Evolutionary conservation across 371 early-diverging fungal species (phyloP).

Genomic region (Coemansia linderi): DNA sequence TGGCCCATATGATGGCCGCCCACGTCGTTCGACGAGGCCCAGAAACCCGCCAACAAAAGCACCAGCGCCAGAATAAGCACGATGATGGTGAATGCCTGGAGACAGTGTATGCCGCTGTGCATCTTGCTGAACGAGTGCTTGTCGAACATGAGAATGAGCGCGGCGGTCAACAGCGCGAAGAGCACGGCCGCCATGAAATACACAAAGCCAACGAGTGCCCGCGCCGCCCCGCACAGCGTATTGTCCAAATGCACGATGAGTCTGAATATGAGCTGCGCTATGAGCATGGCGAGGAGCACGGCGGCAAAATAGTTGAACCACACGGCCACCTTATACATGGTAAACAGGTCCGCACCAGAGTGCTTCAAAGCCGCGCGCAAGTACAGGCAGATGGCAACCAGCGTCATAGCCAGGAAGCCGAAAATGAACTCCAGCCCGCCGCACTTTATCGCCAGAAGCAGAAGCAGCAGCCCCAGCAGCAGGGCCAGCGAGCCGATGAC

Average conservation of each 20-base stretch:
- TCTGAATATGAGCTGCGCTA: constrained; percentile 38
- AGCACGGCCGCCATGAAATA: constrained; percentile 21
- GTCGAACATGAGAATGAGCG: constrained; percentile 46
- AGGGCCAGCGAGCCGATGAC: constrained; percentile 38
- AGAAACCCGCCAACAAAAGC: constrained; percentile 18
- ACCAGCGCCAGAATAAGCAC: constrained; percentile 32
- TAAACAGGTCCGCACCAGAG: constrained; percentile 20
- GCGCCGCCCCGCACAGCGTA: constrained; percentile 31
- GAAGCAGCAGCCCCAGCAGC: constrained; percentile 28
- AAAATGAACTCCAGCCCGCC: constrained; percentile 41
- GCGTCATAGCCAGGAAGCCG: constrained; percentile 36
- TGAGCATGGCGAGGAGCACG: constrained; percentile 26
- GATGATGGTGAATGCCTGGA: constrained; percentile 43
- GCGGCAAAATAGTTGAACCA: constrained; percentile 50
- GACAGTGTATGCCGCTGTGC: constrained; percentile 41
- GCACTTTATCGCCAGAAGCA: constrained; percentile 45
- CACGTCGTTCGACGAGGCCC: constrained; percentile 40
- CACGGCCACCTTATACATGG: constrained; percentile 42
- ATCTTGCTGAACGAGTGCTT: constrained; percentile 27
- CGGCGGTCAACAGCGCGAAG: constrained; percentile 40
- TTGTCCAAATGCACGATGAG: constrained; percentile 43
- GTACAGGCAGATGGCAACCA: constrained; percentile 35
- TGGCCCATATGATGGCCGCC: constrained; percentile 43
- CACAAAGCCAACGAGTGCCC: constrained; percentile 34
- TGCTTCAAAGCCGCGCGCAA: constrained; percentile 32